Evolutionary conservation across 305 asterid species (phyloP).

Genomic region (Solanum hybrid): DNA sequence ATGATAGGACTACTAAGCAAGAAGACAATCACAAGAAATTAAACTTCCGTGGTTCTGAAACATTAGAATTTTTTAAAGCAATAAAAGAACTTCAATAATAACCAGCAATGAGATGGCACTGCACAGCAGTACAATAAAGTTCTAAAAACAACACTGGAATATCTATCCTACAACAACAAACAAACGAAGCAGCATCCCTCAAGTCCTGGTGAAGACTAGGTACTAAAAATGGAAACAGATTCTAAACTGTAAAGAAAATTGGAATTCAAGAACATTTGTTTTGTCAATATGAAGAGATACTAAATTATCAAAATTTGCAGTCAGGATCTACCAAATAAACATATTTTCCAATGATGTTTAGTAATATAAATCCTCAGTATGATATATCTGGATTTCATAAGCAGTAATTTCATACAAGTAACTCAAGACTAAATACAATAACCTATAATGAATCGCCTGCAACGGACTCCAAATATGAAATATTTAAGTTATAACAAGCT

Average conservation of each 20-base stretch:
- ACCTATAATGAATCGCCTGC: not conserved
- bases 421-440: not conserved
- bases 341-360: not conserved
- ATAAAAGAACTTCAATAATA: not conserved
- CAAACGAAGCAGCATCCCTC: not conserved
- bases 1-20: not conserved
- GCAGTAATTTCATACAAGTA: not conserved
- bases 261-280: not conserved
- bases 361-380: not conserved
- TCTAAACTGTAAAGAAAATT: not conserved
- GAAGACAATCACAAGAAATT: not conserved
- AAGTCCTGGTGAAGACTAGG: not conserved
- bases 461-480: conserved; percentile 1
- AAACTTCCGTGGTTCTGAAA: not conserved
- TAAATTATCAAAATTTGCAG: not conserved
- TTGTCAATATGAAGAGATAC: not conserved
- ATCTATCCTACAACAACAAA: not conserved
- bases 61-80: not conserved
- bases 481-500: not conserved
- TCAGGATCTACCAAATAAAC: not conserved
- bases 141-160: not conserved
- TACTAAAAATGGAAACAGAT: not conserved
- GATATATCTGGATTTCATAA: not conserved
- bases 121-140: not conserved
- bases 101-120: not conserved